Evolutionary conservation across 164 flowering plant species (phyloP).

Genomic region (Chloranthus sessilifolius): DNA sequence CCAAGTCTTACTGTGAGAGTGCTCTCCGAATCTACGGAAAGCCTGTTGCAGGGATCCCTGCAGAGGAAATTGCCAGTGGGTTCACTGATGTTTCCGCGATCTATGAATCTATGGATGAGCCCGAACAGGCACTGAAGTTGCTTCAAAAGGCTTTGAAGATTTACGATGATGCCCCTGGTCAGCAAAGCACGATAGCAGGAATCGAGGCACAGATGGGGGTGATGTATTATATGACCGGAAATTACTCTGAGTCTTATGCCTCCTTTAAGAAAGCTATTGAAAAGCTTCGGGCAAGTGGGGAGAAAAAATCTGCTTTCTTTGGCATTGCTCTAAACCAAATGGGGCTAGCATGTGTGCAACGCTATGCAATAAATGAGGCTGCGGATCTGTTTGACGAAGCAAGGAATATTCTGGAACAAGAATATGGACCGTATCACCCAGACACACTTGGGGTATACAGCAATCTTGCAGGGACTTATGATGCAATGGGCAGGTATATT

Average conservation of each 20-base stretch:
- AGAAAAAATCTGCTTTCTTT: constrained; percentile 83
- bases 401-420: constrained; percentile 63
- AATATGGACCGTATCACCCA: constrained; percentile 85
- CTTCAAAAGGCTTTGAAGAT: constrained; percentile 71
- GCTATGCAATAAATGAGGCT: constrained; percentile 76
- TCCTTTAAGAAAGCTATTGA: constrained; percentile 56
- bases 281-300: constrained; percentile 82
- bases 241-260: constrained; percentile 61
- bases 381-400: constrained; percentile 88
- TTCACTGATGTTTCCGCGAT: constrained; percentile 80
- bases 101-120: constrained; percentile 85
- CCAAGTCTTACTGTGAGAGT: constrained; percentile 83
- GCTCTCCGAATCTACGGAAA: constrained; percentile 81
- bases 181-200: constrained; percentile 82
- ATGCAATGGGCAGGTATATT: constrained; percentile 90
- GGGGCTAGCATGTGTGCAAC: constrained; percentile 91
- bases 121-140: constrained; percentile 76
- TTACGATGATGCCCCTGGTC: constrained; percentile 75
- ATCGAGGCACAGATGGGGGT: constrained; percentile 97
- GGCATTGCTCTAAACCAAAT: constrained; percentile 93
- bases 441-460: constrained; percentile 95
- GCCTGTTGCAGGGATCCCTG: constrained; percentile 60
- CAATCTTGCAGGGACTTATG: constrained; percentile 95
- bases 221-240: constrained; percentile 77
- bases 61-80: constrained; percentile 91